A percentile compares a stretch with the other conserved stretches of the same genome.
phyloP scores from a whole-genome alignment of 169 alveolate species.

The Eimeria necatrix region DNA sequence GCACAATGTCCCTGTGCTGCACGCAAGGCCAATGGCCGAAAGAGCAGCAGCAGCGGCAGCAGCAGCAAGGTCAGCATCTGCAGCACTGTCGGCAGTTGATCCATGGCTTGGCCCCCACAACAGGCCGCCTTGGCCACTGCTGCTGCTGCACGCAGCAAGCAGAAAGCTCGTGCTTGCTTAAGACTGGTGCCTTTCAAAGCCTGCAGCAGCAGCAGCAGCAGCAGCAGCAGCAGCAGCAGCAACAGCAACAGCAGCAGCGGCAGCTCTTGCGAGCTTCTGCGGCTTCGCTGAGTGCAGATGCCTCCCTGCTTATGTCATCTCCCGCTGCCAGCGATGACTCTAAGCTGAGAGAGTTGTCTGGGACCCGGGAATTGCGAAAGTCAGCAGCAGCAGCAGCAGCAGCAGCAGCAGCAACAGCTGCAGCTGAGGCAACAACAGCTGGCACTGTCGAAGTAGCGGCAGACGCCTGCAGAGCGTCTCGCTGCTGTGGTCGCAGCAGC shows the following conservation, averaged over 20 bases:
- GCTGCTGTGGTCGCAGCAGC: too few relatives aligned
- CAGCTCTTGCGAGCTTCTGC: not conserved
- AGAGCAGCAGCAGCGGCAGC: constrained; percentile 38
- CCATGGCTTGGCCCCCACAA: not conserved
- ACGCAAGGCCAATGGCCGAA: not conserved
- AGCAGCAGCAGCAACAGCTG: constrained; percentile 30
- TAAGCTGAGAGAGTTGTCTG: not conserved
- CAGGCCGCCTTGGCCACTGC: not conserved
- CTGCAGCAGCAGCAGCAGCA: not conserved
- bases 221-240: constrained; percentile 12
- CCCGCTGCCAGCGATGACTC: not conserved
- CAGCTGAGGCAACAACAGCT: constrained; percentile 16
- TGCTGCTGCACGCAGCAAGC: not conserved
- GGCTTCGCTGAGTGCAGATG: not conserved
- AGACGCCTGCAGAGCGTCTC: too few relatives aligned
- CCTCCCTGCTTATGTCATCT: not conserved
- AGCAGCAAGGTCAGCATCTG: not conserved
- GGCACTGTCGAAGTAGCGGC: too few relatives aligned
- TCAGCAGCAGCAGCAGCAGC: constrained; percentile 13
- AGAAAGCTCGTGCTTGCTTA: not conserved
- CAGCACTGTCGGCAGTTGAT: not conserved
- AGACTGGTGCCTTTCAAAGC: not conserved
- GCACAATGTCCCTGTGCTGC: constrained; percentile 20
- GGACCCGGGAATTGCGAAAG: not conserved
- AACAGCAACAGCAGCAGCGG: constrained; percentile 34